Evolutionary conservation across 169 alveolate genomes (phyloP), one percentile per base, ranked within the genome.

Genomic region (Plasmodium gaboni): DNA sequence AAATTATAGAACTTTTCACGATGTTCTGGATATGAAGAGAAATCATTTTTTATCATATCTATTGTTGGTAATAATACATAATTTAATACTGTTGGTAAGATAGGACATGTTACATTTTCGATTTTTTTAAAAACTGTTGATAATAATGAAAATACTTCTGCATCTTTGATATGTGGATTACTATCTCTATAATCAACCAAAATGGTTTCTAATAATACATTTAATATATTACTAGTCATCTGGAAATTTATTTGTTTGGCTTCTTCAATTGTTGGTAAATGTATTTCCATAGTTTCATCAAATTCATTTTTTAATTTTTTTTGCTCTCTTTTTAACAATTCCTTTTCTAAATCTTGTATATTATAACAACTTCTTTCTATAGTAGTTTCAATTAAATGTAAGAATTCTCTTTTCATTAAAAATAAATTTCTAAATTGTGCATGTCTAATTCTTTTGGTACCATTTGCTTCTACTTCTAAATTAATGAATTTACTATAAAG

Each of bases 11-110:
- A 96, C 65, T 94, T 88, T 92, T 96, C 97, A 48, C 98, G 71
- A 74, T 96, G 98, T 74, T 96, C 98, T 9, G 98, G 98, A 76
- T 94, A 96, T 12, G 97, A 94, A 83, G 96, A 97, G 74, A 95
- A 97, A 87, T 97, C 97, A 78, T 94, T 93, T 83, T 97, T 97
- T 64, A 97, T 95, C 98, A 97, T 95, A 74, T 96, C 96, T 26
- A 97, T 88, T 22, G 98, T 97, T 72, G 94, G 95, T 32, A 95
- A 95, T 91, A 96, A 96, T 64, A 95, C 92, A 61, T 89, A 93
- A 71, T 95, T 96, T 92, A 96, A 94, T 2, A 97, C 96, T 6
- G 96, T 93, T 1, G 96, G 93, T 15, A 97, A 93, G 64, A 94
- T 95, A 32, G 95, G 95, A n/a, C 88, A 73, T 13, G 93, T 93